Percentiles rank a stretch among this genome's conserved stretches.
Conservation (phyloP, 2,329 filamentous ascomycete genomes). For the Acarospora socialis region DNA sequence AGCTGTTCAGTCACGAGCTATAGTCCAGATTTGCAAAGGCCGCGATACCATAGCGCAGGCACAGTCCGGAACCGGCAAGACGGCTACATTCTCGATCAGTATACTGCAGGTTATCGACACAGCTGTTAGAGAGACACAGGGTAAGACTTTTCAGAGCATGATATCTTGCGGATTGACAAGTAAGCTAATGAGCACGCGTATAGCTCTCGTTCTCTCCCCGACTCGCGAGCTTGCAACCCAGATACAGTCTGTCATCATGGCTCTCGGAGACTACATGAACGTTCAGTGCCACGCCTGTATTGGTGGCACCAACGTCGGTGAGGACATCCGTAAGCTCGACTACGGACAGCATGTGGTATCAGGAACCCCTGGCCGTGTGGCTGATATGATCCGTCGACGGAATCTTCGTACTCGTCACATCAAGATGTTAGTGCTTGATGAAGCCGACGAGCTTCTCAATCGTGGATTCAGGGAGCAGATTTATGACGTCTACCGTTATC, state of each 20-base stretch:
- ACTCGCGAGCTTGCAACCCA: constrained; percentile 95
- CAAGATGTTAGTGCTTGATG: constrained; percentile 66
- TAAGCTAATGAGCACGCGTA: constrained; percentile 6
- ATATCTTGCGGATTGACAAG: neutral
- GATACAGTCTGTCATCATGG: constrained; percentile 97
- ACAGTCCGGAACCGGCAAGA: constrained; percentile 94
- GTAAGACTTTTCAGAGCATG: constrained; percentile 21
- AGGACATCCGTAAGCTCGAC: constrained; percentile 94
- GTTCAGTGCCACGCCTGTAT: constrained; percentile 98
- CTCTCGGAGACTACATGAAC: constrained; percentile 99
- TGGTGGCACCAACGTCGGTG: constrained; percentile 91
- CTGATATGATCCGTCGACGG: constrained; percentile 66
- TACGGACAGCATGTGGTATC: constrained; percentile 97
- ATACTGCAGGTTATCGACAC: constrained; percentile 95
- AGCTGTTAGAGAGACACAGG: constrained; percentile 76
- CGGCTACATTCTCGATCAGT: constrained; percentile 89
- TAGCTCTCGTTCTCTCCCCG: constrained; percentile 81
- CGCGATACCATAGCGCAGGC: constrained; percentile 97
- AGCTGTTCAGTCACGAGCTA: constrained; percentile 91
- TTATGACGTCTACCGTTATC: constrained; percentile 95
- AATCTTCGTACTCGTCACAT: constrained; percentile 60
- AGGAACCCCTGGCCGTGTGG: constrained; percentile 89
- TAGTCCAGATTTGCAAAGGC: constrained; percentile 97
- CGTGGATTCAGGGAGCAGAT: constrained; percentile 96
- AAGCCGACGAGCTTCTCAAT: constrained; percentile 70